Conservation (phyloP, 148 eudicot species). For the Fagopyrum homotropicum region DNA sequence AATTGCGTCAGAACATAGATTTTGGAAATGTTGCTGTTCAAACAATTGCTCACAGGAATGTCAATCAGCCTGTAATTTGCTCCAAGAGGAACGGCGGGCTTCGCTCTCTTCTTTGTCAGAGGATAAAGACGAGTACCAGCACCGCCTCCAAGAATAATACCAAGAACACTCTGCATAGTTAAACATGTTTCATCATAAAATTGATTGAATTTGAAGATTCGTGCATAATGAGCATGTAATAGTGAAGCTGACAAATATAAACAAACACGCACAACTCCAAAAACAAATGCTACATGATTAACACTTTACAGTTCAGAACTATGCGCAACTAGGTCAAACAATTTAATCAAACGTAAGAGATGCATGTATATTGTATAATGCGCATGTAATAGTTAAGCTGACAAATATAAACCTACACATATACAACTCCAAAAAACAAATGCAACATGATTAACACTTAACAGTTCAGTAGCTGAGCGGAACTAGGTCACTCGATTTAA, state of each 20-base stretch:
- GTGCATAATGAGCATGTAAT: not conserved
- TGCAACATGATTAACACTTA: not conserved
- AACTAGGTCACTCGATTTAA: not conserved
- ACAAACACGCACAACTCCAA: not conserved
- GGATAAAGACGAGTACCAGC: slow-evolving; percentile 97
- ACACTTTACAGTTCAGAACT: not conserved
- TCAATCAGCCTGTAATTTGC: slow-evolving; percentile 91
- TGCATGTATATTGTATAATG: not conserved
- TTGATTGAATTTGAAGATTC: not conserved
- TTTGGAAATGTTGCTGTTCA: slow-evolving; percentile 87
- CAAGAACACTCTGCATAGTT: slow-evolving; percentile 69
- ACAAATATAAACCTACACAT: not conserved
- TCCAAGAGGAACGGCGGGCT: slow-evolving; percentile 92
- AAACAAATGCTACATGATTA: not conserved
- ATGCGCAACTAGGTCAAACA: not conserved
- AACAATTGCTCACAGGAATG: slow-evolving; percentile 90
- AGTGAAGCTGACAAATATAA: not conserved
- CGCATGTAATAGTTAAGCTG: not conserved
- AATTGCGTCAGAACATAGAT: slow-evolving; percentile 91
- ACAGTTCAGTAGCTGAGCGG: not conserved
- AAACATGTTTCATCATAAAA: not conserved
- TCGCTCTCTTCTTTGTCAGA: slow-evolving; percentile 89
- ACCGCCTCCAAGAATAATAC: slow-evolving; percentile 97
- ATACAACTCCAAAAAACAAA: not conserved
- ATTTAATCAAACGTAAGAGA: not conserved